Base-by-base conservation (phyloP, 2,329 filamentous ascomycete genomes). In the Nemania sp. region DNA sequence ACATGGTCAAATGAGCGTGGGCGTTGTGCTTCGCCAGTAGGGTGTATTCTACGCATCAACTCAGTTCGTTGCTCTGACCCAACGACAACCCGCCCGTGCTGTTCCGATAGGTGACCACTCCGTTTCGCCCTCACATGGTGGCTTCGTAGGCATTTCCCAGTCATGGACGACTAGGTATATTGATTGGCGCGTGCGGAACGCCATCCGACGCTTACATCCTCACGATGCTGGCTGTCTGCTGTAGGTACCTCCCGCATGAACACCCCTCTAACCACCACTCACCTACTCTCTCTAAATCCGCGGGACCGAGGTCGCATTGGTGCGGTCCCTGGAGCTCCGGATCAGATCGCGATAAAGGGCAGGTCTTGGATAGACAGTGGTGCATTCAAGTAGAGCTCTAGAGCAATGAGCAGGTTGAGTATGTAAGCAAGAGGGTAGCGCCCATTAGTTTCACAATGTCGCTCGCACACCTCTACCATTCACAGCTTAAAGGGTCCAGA, bases 91-190 rank as follows among this genome's bases (percentile, higher is more conserved):
- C 54, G 38, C 53, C 60, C 59, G 20, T 56, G 11, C 24, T 26
- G 55, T 64, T 43, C 60, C 58, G 65, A 60, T 27, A 65, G 56
- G 66, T 27, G 18, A 35, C 41, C 18, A n/a, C 20, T 53, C 13
- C 22, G n/a, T 45, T 32, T 8, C 8, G 8, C 5, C 8, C 29
- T 8, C 8, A 32, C 8, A 32, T 8, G 29, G 8, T 8, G 29
- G 8, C 8, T 32, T 32, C 29, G 29, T 32, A 32, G 29, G 29
- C 29, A 8, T 32, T 24, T 56, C 13, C 26, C 15, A 57, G 35
- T 27, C 20, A 35, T 53, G 20, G 47, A 26, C 47, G 20, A 38
- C 11, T 38, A 32, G 22, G 29, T 43, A 24, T 51, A 22, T 35
- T 3, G 35, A 41, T 20, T n/a, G 29, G 51, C 53, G 35, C 13